These are phyloP conservation scores for Monilinia polystroma DNA, from an alignment of 2,329 filamentous ascomycete genomes.

Conservation along the genomic window DNA sequence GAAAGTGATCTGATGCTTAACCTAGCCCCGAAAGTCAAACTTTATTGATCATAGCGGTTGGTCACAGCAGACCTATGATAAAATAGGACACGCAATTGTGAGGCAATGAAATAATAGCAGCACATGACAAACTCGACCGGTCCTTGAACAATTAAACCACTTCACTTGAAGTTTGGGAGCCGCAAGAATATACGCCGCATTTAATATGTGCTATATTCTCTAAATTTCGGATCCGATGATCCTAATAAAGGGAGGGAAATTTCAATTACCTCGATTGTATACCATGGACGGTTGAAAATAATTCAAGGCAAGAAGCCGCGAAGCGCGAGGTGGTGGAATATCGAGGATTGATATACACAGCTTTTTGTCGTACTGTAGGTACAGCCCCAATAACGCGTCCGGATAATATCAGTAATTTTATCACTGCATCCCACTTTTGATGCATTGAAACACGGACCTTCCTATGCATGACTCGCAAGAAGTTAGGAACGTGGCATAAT, in stretches of 20 bases:
- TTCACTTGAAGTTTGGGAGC: conserved; percentile 19
- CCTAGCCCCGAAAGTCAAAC: conserved; percentile 8
- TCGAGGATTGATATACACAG: conserved; percentile 21
- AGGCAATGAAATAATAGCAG: not conserved
- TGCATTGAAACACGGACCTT: conserved; percentile 20
- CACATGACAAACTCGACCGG: not conserved
- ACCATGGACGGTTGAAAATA: not conserved
- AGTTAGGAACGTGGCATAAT: conserved; percentile 15
- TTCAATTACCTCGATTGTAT: not conserved
- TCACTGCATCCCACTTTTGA: conserved; percentile 21
- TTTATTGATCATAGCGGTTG: conserved; percentile 16
- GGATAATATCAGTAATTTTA: not conserved
- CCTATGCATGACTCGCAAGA: conserved; percentile 23
- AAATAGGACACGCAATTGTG: conserved; percentile 4
- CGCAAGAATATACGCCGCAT: conserved; percentile 2
- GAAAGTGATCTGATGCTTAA: not conserved
- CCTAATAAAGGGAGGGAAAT: not conserved
- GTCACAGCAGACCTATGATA: conserved; percentile 11
- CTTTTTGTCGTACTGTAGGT: conserved; percentile 9
- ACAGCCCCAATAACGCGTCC: conserved; percentile 6
- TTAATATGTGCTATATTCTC: not conserved
- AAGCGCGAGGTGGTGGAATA: conserved; percentile 7
- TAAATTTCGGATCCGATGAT: not conserved
- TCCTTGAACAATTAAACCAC: not conserved
- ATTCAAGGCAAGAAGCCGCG: not conserved